phyloP scores from a whole-genome alignment of 192 early-diverging fungal species.

The Tieghemiomyces parasiticus region DNA sequence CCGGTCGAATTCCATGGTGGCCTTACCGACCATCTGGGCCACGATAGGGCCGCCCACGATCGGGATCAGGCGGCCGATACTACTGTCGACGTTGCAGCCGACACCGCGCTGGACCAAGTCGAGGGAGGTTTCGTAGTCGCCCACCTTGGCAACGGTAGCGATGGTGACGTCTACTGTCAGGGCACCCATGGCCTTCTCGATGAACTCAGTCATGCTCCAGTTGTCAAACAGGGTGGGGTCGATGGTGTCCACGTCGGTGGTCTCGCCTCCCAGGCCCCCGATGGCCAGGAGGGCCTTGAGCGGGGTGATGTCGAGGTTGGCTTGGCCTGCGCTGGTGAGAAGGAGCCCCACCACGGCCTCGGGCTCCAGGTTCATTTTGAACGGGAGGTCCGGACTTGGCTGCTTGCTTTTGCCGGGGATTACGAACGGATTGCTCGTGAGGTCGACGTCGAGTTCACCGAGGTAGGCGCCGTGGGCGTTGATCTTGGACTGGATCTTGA shows the following conservation, averaged over 20 bases:
- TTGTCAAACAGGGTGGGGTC: background rate
- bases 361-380: slow-evolving; percentile 36
- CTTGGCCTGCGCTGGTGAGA: slow-evolving; percentile 25
- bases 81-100: slow-evolving; percentile 22
- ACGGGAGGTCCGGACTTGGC: slow-evolving; percentile 14
- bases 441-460: slow-evolving; percentile 29
- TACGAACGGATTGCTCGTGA: slow-evolving; percentile 23
- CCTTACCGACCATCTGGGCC: slow-evolving; percentile 28
- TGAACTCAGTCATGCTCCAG: background rate
- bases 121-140: slow-evolving; percentile 20
- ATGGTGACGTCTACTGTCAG: background rate
- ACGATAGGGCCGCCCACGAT: slow-evolving; percentile 39
- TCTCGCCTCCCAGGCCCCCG: slow-evolving; percentile 13
- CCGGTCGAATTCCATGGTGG: slow-evolving; percentile 20
- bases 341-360: slow-evolving; percentile 29
- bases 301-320: slow-evolving; percentile 25
- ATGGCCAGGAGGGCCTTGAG: slow-evolving; percentile 29
- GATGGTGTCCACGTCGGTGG: background rate
- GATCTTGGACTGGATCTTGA: slow-evolving; percentile 27
- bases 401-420: slow-evolving; percentile 23
- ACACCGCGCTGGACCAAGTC: slow-evolving; percentile 22
- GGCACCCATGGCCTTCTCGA: background rate
- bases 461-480: slow-evolving; percentile 23
- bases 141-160: slow-evolving; percentile 13
- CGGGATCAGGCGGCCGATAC: slow-evolving; percentile 30